Evolutionary conservation across 768 basidiomycete genomes (phyloP), one percentile per base, ranked within the genome.

Genomic region (Clathrus columnatus): DNA sequence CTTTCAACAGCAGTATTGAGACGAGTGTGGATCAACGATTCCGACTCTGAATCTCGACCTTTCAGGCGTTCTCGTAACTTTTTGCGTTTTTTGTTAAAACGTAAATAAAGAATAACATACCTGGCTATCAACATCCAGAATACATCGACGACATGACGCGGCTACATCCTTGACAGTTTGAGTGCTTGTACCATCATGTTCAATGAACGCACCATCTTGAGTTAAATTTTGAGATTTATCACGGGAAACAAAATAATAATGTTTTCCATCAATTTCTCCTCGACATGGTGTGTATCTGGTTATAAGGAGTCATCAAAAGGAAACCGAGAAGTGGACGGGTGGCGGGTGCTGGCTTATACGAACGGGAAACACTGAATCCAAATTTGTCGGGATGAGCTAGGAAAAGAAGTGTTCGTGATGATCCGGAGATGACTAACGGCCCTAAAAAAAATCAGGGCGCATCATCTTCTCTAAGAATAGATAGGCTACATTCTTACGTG

Each of bases 81-180:
- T n/a, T n/a, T n/a, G n/a, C n/a, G n/a, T n/a, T n/a, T 16, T 8
- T 8, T n/a, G 7, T 21, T 36, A 17, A 42, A 20, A 21, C 10
- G 45, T 20, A 11, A 21, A 46, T 26, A 28, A 21, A 7, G 23
- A 5, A 44, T n/a, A n/a, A n/a, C 60, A n/a, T 47, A 70, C 70
- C 65, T 75, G 73, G 29, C 72, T 70, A 59, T 77, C 75, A 56
- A 77, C 76, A 58, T 77, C 75, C n/a, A 77, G 65, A 53, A 77
- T 70, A 57, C 75, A 75, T 43, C 71, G 68, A 46, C 62, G 66
- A 7, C 71, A 69, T 26, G 63, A 32, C 42, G 30, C 58, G 29
- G 64, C 51, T 8, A 59, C n/a, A n/a, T n/a, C n/a, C n/a, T n/a
- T n/a, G n/a, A n/a, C n/a, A n/a, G n/a, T n/a, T n/a, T n/a, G n/a